Base-by-base conservation (phyloP, 1,139 yeast genomes). In the Debaryomyces nepalensis region DNA sequence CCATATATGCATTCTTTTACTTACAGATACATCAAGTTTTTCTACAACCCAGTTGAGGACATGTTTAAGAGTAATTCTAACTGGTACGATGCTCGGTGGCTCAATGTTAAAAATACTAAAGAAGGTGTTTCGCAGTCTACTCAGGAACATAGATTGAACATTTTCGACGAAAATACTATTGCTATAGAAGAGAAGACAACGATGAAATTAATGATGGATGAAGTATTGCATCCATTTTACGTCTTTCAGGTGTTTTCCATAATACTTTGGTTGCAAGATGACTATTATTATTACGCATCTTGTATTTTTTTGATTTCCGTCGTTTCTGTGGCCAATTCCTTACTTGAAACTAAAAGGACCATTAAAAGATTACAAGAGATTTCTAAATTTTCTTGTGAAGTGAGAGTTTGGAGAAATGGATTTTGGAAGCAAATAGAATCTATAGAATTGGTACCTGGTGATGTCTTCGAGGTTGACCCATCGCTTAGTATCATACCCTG, bases 371-470 rank as follows among this genome's bases (percentile, higher is more conserved):
- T 95, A 52, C 79, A 87, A 41, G 84, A 83, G 37, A 79, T 93
- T 48, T 87, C 97, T 0, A 72, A 73, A 43, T 84, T 85, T 55
- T 77, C 73, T 10, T 87, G 96, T 57, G 91, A 84, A 41, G 87
- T 91, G 2, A 79, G 98, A 57, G 97, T 88, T 1, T 82, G 95
- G 78, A 80, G 99, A 59, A 90, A 87, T 58, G 96, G 87, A 7
- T 93, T 88, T 61, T 93, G 99, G 99, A 86, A 84, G 41, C 91
- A 86, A 49, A 73, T 87, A 1, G 76, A 78, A 32, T 87, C 96
- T 1, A 73, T 76, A n/a, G 95, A 89, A 39, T 73, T 93, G 39
- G 97, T 93, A 1, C 98, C 99, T 0, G 99, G 99, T 37, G 99
- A 93, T 63, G 81, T 90, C 0, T 87, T 84, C 60, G 99, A 95